Conservation (phyloP, 176 grass and related monocot species). For the Coix lacrymajobi region DNA sequence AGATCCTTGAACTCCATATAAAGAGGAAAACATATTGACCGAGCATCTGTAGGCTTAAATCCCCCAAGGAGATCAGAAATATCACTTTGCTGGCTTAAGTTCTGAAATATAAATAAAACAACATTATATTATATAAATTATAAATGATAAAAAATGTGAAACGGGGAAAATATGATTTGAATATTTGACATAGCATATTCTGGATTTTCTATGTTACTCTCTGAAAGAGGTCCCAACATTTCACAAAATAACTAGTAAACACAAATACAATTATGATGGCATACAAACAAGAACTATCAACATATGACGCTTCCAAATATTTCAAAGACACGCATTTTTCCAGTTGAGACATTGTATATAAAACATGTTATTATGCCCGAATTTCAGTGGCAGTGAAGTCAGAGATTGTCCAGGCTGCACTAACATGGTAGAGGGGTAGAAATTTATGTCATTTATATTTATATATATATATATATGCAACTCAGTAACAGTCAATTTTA, state of each 20-base stretch:
- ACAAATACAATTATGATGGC: neutral
- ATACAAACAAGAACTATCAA: neutral
- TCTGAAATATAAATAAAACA: constrained; percentile 45
- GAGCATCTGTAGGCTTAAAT: constrained; percentile 84
- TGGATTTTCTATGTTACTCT: neutral
- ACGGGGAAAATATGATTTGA: neutral
- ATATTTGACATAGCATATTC: neutral
- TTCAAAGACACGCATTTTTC: neutral
- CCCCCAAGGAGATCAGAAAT: constrained; percentile 94
- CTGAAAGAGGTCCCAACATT: neutral
- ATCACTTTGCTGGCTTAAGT: constrained; percentile 97
- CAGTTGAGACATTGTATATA: neutral
- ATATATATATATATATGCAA: neutral
- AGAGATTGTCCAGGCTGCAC: neutral
- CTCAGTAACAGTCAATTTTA: neutral
- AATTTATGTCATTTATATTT: neutral
- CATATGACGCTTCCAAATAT: neutral
- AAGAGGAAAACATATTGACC: constrained; percentile 79
- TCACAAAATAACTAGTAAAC: neutral
- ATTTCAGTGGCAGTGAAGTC: neutral
- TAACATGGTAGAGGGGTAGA: neutral
- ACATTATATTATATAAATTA: constrained; percentile 11
- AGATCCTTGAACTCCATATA: constrained; percentile 81
- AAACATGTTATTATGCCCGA: neutral
- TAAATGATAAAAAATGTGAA: neutral